Base-by-base conservation (phyloP, 192 early-diverging fungal genomes). In the Coemansia sp. region DNA sequence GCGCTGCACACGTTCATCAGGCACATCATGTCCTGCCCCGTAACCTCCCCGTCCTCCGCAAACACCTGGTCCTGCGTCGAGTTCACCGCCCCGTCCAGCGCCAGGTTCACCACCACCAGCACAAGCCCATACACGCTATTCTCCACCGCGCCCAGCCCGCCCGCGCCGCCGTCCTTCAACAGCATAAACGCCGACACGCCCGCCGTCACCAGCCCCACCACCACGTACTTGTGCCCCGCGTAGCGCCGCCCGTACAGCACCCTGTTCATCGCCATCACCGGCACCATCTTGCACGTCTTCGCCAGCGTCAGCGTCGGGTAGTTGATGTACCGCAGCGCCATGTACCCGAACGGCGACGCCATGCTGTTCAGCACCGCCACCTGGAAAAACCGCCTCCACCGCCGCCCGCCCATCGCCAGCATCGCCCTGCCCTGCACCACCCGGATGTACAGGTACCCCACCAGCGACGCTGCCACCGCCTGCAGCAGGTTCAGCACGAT, bases 301-400 rank as follows among this genome's bases (percentile, higher is more conserved):
- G 94, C 94, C 24, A 99, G 77, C 38, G 97, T 95, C 85, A 97
- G 87, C 9, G 97, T 97, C 25, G 94, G 95, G 71, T 97, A 99
- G 77, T 99, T 94, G 58, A 99, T 92, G 68, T 97, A 91, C 35
- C 88, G 86, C 40, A 99, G 77, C 31, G 94, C 84, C 27, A 89
- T 91, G 82, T 97, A 99, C 6, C 94, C 95, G 69, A 99, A 97
- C 6, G 89, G 93, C 5, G 93, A 88, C 6, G 88, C 92, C 6
- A 84, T 69, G 19, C 89, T 89, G 54, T 76, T 83, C 44, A 92
- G 69, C 11, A 95, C 58, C 8, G 94, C 84, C 14, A 95, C 85
- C 54, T 89, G 89, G 27, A 89, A 65, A 61, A 93, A 95, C 54
- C 88, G 84, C 33, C 74, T 50, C 58, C 78, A 76, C 50, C 79